These are phyloP conservation scores for Uronychia setigera DNA, from an alignment of 73 alveolate species.

Conservation along the genomic window DNA sequence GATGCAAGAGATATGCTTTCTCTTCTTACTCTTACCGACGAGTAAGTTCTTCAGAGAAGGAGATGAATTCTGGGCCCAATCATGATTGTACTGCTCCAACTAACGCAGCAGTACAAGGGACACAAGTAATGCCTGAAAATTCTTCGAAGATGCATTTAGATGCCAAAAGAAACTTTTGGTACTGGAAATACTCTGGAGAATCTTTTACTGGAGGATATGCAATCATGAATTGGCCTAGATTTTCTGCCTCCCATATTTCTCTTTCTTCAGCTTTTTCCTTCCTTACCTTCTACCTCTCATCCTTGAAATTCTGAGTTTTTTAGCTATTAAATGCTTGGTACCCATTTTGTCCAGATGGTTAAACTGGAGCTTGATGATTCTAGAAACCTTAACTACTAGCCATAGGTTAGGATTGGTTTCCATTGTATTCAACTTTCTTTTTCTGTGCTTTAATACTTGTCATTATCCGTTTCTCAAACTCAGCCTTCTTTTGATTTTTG, in stretches of 20 bases:
- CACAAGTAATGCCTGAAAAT: not conserved
- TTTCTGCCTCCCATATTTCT: not conserved
- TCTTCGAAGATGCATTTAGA: not conserved
- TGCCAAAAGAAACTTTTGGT: not conserved
- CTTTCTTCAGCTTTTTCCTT: not conserved
- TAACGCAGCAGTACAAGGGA: not conserved
- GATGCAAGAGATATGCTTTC: no score
- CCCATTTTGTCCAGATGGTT: not conserved
- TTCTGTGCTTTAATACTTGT: not conserved
- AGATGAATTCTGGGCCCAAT: not conserved
- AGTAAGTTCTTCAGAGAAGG: no score
- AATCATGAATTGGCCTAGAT: not conserved
- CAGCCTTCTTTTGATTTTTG: slow-evolving; percentile 20
- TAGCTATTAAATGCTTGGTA: not conserved
- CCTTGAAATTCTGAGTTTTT: not conserved
- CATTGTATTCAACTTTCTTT: not conserved
- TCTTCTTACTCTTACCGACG: no score
- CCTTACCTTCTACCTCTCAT: not conserved
- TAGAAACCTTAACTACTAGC: not conserved
- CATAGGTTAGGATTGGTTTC: not conserved
- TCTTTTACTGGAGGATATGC: not conserved
- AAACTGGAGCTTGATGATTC: not conserved
- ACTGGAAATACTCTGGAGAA: not conserved
- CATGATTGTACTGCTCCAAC: not conserved
- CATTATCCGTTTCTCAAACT: slow-evolving; percentile 15